These are phyloP conservation scores for Coemansia umbellata DNA, from an alignment of 192 early-diverging fungal species.

Conservation along the genomic window DNA sequence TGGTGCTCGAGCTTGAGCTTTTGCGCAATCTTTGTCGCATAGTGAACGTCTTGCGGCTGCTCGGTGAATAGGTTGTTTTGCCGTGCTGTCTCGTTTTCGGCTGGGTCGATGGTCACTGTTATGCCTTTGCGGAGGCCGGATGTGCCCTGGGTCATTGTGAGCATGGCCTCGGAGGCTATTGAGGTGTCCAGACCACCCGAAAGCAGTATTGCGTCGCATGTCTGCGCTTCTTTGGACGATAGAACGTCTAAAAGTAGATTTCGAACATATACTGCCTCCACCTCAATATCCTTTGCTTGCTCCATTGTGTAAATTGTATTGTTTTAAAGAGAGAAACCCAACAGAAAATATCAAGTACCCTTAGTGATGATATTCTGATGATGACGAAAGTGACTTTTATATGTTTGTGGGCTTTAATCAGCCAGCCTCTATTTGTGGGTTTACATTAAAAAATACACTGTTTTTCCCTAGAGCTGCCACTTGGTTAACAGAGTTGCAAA, in stretches of 20 bases:
- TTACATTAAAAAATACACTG: too few relatives aligned
- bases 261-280: not conserved
- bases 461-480: too few relatives aligned
- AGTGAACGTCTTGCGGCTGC: constrained; percentile 53
- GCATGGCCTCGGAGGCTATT: constrained; percentile 54
- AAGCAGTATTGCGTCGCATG: constrained; percentile 35
- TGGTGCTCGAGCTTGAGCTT: constrained; percentile 46
- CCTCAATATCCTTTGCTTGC: not conserved
- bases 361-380: too few relatives aligned
- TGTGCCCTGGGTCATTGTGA: not conserved
- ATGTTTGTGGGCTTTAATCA: too few relatives aligned
- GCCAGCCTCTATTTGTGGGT: too few relatives aligned
- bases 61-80: constrained; percentile 23
- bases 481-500: too few relatives aligned
- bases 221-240: constrained; percentile 5
- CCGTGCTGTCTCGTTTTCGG: constrained; percentile 1
- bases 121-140: constrained; percentile 47
- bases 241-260: not conserved
- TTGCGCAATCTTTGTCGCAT: constrained; percentile 52
- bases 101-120: constrained; percentile 47
- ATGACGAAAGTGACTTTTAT: too few relatives aligned
- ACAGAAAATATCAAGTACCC: too few relatives aligned
- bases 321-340: too few relatives aligned
- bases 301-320: too few relatives aligned
- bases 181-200: constrained; percentile 73